Base-by-base conservation (phyloP, 805 yeast species). In the Barnettozyma wickerhamii region DNA sequence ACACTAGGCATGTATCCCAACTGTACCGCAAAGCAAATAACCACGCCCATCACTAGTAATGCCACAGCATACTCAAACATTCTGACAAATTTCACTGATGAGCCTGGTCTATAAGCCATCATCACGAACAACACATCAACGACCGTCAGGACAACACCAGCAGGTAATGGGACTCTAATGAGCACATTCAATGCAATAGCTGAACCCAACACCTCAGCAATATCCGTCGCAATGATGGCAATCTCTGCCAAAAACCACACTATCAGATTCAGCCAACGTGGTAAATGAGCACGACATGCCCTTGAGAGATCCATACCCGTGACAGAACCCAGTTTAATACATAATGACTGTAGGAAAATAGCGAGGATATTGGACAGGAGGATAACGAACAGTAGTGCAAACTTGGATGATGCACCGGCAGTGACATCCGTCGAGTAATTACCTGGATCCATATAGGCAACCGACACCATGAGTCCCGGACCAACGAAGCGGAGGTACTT, bases 391-490 rank as follows among this genome's bases (percentile, higher is more conserved):
- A 89, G 68, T 38, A 88, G 73, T 43, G 82, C 75, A 61, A 81
- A 89, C 56, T 79, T 75, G 53, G 80, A 84, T 41, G 78, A 72
- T 3, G 95, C 90, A 38, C 96, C 97, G 1, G 95, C 87, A 13
- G 86, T 75, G 1, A 89, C 95, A 13, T 93, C 88, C 0, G 96
- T 85, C 33, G 95, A 78, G 63, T 87, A 89, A 62, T 89, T 89
- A 32, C 97, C 97, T 2, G 96, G 96, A 58, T 89, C 97, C 72
- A 89, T 84, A 56, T 89, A 90, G 2, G 95, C 93, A 40, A 90
- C 95, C 23, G 89, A 75, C 19, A 89, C 88, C 77, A 88, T 74
- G 30, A 89, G 70, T 0, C 96, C 96, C 0, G 96, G 96, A 0
- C 96, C 96, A 15, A 88, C 68, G 58, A 89, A 89, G 37, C 72